Conservation (phyloP, 2,329 filamentous ascomycete genomes). For the Ascochyta lentis region DNA sequence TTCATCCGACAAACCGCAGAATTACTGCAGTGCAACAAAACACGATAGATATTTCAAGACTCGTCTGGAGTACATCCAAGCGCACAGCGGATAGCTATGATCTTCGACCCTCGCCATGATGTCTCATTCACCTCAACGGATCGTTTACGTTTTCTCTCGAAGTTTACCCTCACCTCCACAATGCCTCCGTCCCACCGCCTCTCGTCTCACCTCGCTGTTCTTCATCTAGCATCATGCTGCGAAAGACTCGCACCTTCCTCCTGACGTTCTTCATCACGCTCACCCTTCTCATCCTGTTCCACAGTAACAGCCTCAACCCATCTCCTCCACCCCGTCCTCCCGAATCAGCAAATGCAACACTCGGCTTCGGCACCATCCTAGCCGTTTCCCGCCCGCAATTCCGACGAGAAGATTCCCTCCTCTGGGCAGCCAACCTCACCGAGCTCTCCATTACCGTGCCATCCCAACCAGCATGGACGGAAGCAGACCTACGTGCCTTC, state of each 20-base stretch:
- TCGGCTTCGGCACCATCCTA: constrained; percentile 47
- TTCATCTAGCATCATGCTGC: neutral
- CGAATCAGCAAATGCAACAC: constrained; percentile 19
- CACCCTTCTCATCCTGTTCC: neutral
- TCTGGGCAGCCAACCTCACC: constrained; percentile 49
- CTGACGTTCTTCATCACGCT: neutral
- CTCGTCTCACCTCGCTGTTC: neutral
- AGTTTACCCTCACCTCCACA: neutral
- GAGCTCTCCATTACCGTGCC: constrained; percentile 49
- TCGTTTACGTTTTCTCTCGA: too few species aligned
- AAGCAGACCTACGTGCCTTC: constrained; percentile 40
- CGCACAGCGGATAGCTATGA: too few species aligned
- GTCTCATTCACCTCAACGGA: neutral
- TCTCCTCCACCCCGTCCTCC: neutral
- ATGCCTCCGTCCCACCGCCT: neutral
- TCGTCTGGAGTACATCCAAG: too few species aligned
- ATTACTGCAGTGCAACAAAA: too few species aligned
- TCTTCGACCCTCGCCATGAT: neutral
- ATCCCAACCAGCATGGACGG: constrained; percentile 47
- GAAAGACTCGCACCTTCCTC: neutral
- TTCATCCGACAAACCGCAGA: too few species aligned
- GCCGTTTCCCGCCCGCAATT: constrained; percentile 48
- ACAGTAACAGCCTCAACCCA: neutral
- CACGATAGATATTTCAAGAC: too few species aligned
- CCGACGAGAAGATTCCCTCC: constrained; percentile 42